Conservation (phyloP, 441 rosid genomes). For the Melastoma candidum region DNA sequence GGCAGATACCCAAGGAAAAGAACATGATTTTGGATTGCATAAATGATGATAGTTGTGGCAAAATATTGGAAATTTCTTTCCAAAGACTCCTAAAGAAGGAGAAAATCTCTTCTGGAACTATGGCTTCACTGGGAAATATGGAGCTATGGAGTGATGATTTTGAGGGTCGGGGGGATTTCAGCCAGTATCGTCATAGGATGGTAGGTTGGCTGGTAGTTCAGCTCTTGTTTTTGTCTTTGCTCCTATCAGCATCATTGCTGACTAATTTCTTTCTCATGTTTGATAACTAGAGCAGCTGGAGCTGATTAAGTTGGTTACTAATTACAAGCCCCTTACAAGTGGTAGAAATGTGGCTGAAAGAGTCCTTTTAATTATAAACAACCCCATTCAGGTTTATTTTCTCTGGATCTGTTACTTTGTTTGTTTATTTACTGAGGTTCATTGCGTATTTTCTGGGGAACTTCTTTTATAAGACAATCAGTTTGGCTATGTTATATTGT, state of each 20-base stretch:
- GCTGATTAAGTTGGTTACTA: slow-evolving; percentile 59
- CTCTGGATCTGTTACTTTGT: slow-evolving; percentile 8
- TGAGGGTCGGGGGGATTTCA: slow-evolving; percentile 85
- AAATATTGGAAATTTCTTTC: slow-evolving; percentile 67
- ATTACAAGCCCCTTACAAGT: slow-evolving; percentile 60
- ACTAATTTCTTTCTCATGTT: background rate
- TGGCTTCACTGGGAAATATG: slow-evolving; percentile 44
- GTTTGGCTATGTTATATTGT: slow-evolving; percentile 3
- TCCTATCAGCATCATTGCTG: slow-evolving; percentile 9
- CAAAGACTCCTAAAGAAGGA: slow-evolving; percentile 79
- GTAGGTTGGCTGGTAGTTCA: slow-evolving; percentile 29
- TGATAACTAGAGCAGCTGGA: slow-evolving; percentile 53
- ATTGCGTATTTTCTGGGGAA: background rate
- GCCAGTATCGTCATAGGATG: slow-evolving; percentile 85
- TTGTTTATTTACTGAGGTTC: slow-evolving; percentile 6
- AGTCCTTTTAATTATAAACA: slow-evolving; percentile 45
- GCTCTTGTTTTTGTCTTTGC: slow-evolving; percentile 5
- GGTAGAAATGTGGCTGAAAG: slow-evolving; percentile 68
- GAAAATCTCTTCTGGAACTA: slow-evolving; percentile 44
- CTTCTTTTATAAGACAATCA: background rate
- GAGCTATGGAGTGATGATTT: slow-evolving; percentile 96
- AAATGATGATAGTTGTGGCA: slow-evolving; percentile 50
- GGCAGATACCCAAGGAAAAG: slow-evolving; percentile 55
- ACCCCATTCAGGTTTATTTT: slow-evolving; percentile 24
- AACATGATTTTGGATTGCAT: slow-evolving; percentile 48